These are phyloP conservation scores for Candida khao-thaluensis DNA, from an alignment of 805 yeast genomes.

Conservation along the genomic window DNA sequence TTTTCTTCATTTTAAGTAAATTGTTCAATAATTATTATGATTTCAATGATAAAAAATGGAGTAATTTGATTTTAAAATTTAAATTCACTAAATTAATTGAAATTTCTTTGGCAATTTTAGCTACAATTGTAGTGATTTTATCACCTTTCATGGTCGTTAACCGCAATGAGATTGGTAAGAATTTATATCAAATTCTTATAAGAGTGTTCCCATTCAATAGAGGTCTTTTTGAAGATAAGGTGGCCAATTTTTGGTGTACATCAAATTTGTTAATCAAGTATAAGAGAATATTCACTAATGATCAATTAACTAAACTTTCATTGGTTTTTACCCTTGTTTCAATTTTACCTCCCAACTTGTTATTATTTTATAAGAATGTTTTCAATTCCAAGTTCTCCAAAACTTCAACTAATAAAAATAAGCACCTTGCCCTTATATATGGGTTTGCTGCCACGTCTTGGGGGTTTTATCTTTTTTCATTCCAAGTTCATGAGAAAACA, in stretches of 20 bases:
- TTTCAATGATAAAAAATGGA: conserved; percentile 14
- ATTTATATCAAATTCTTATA: conserved; percentile 46
- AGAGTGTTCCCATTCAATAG: conserved; percentile 90
- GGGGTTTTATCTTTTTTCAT: conserved; percentile 86
- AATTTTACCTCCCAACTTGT: conserved; percentile 30
- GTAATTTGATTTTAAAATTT: conserved; percentile 27
- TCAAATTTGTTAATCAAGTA: conserved; percentile 76
- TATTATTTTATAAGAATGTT: conserved; percentile 37
- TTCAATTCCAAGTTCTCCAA: conserved; percentile 18
- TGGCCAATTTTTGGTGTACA: conserved; percentile 98
- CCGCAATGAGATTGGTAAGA: conserved; percentile 25
- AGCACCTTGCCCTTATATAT: conserved; percentile 42
- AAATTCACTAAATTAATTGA: conserved; percentile 57
- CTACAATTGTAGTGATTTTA: conserved; percentile 51
- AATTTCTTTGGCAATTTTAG: conserved; percentile 63
- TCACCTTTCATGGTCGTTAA: conserved; percentile 54
- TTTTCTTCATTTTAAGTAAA: conserved; percentile 69
- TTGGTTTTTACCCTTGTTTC: conserved; percentile 49
- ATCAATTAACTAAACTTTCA: conserved; percentile 60
- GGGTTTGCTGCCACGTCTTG: conserved; percentile 80
- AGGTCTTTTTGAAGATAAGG: conserved; percentile 96
- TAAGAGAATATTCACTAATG: conserved; percentile 49
- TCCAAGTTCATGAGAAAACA: conserved; percentile 95
- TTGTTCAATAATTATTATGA: conserved; percentile 23
- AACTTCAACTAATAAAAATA: conserved; percentile 16